Evolutionary conservation across 192 early-diverging fungal species (phyloP).

Genomic region (Podila verticillata): DNA sequence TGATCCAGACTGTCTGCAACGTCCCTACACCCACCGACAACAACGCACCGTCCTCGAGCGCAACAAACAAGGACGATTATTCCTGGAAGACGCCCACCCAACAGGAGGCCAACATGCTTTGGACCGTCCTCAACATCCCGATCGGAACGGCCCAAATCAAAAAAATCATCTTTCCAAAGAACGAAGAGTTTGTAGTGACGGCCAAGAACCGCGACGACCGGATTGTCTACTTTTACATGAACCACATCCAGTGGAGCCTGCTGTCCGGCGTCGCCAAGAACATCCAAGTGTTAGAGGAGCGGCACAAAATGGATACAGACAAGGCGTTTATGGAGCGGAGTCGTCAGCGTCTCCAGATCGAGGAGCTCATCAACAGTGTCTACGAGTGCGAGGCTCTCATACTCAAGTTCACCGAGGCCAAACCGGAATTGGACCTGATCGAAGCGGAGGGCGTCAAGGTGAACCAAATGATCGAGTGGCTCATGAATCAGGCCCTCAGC

Average conservation of each 20-base stretch:
- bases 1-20: constrained; percentile 8
- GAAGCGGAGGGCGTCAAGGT: too few relatives aligned
- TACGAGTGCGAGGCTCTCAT: constrained; percentile 4
- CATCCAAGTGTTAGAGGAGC: constrained; percentile 1
- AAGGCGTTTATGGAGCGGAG: background rate
- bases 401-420: background rate
- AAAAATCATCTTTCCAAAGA: constrained; percentile 1
- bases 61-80: background rate
- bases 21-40: constrained; percentile 10
- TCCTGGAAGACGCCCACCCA: constrained; percentile 4
- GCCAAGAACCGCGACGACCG: background rate
- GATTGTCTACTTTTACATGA: background rate
- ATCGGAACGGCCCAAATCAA: background rate
- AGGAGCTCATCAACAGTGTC: background rate
- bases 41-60: background rate
- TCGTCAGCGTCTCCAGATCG: background rate
- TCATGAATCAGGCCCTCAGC: background rate
- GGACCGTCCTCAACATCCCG: background rate
- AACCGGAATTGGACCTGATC: constrained; percentile 1
- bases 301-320: background rate
- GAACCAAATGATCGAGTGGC: background rate
- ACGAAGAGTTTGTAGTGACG: background rate
- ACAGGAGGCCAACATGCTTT: background rate
- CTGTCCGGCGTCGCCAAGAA: constrained; percentile 9
- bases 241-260: background rate